Evolutionary conservation across 495 filamentous ascomycete species (phyloP).

Genomic region (Elasticomyces elasticus): DNA sequence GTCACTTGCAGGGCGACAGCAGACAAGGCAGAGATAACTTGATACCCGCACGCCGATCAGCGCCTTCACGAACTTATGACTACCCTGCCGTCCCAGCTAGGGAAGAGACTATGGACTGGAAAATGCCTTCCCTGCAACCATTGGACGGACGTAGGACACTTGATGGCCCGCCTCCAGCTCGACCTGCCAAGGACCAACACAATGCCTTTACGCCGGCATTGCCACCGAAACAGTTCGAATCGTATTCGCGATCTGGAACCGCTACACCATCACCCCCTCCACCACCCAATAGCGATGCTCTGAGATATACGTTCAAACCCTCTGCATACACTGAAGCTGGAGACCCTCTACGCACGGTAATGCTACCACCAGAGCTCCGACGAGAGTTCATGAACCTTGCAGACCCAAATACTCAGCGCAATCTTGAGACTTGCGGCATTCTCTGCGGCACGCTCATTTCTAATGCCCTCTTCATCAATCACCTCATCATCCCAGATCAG

Average conservation of each 20-base stretch:
- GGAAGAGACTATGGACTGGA: slow-evolving; percentile 12
- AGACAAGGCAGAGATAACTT: not conserved
- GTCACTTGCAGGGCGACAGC: not conserved
- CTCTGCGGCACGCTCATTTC: slow-evolving; percentile 83
- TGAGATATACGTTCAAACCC: slow-evolving; percentile 59
- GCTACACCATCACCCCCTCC: slow-evolving; percentile 29
- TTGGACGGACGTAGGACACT: not conserved
- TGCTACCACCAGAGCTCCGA: slow-evolving; percentile 70
- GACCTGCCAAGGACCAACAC: slow-evolving; percentile 33
- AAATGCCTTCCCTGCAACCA: slow-evolving; percentile 6
- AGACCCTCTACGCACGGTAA: slow-evolving; percentile 72
- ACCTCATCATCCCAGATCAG: slow-evolving; percentile 84
- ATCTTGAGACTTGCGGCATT: slow-evolving; percentile 90
- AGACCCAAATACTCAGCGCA: slow-evolving; percentile 60
- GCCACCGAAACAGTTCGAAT: slow-evolving; percentile 23
- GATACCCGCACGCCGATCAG: not conserved
- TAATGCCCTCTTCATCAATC: slow-evolving; percentile 84
- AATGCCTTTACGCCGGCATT: slow-evolving; percentile 39
- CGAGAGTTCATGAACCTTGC: slow-evolving; percentile 61
- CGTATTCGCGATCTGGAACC: slow-evolving; percentile 21
- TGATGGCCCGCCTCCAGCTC: slow-evolving; percentile 13
- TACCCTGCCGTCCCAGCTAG: slow-evolving; percentile 21
- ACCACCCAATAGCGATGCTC: slow-evolving; percentile 24
- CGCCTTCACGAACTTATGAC: slow-evolving; percentile 11
- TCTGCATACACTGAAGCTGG: slow-evolving; percentile 84